These are phyloP conservation scores for Silybum marianum DNA, from an alignment of 129 eudicot species.

Conservation along the genomic window DNA sequence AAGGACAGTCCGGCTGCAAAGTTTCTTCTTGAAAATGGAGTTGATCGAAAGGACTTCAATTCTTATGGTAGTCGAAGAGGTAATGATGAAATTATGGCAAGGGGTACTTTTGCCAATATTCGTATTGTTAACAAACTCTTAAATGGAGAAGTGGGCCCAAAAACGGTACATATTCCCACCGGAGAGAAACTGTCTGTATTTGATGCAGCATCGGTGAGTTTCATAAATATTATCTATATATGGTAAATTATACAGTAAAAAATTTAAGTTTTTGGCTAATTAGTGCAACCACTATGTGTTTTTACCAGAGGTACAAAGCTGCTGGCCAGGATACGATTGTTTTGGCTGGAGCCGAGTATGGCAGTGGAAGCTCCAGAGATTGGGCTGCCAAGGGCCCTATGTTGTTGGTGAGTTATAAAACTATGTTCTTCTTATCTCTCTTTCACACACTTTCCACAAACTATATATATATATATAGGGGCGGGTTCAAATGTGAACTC, in stretches of 20 bases:
- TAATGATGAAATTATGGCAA: slow-evolving; percentile 86
- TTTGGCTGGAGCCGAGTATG: slow-evolving; percentile 90
- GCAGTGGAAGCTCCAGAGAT: slow-evolving; percentile 96
- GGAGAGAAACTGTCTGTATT: slow-evolving; percentile 79
- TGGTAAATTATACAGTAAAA: neutral
- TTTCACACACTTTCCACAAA: neutral
- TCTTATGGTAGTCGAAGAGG: slow-evolving; percentile 92
- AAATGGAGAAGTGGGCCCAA: slow-evolving; percentile 93
- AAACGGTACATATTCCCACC: slow-evolving; percentile 79
- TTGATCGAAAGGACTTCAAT: slow-evolving; percentile 81
- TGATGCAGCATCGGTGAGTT: slow-evolving; percentile 77
- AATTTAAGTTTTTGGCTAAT: neutral
- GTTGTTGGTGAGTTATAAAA: slow-evolving; percentile 61
- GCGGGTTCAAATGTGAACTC: too few relatives aligned
- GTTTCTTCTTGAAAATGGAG: slow-evolving; percentile 76
- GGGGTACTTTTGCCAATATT: slow-evolving; percentile 92
- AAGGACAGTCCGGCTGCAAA: slow-evolving; percentile 96
- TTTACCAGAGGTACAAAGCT: slow-evolving; percentile 72
- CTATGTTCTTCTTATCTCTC: neutral
- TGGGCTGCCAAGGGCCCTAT: slow-evolving; percentile 98
- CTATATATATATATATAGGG: too few relatives aligned
- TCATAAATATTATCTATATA: neutral
- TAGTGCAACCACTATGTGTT: neutral
- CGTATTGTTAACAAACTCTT: slow-evolving; percentile 80
- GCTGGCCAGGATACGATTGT: slow-evolving; percentile 78